Evolutionary conservation across 2,329 filamentous ascomycete genomes (phyloP), one percentile per base, ranked within the genome.

Genomic region (Aspergillus udagawae): DNA sequence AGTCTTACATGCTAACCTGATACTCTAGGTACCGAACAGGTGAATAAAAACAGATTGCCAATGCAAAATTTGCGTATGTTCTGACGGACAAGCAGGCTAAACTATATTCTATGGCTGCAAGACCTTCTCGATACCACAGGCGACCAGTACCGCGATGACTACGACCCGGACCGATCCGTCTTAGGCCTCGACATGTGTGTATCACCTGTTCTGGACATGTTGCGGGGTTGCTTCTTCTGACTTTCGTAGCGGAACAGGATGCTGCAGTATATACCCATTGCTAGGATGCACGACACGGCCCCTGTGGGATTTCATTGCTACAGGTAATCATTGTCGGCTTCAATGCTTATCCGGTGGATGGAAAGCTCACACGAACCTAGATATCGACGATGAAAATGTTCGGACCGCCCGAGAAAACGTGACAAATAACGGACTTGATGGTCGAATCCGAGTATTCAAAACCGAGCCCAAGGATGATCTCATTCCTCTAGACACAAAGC

Each of bases 101-200:
- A 93, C 68, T 99, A 99, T 71, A 85, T 97, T 21, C 78, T 92
- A 8, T 97, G 92, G 92, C 78, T 97, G 1, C 91, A 96, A 67
- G 81, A 83, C 3, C 82, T 99, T 0, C 70, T 97, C 6, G 91
- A 96, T 67, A 87, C 85, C 1, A 88, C 87, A 0, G 76, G 77
- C 9, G 75, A 77, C 17, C 65, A 74, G 56, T 76, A 79, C 59
- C 66, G 65, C 7, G 76, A 80, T 49, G 78, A 77, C 0, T 87
- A 85, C 63, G 78, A 85, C 54, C 71, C 77, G 0, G 75, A 81
- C 2, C 76, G 83, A n/a, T 75, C 80, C 45, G 79, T 91, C 2
- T 71, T 82, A 0, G 92, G 93, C 0, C 75, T 96, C 2, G 92
- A 96, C 64, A 88, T 97, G 82, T 83, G 74, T 47, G 49, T 51